Percentiles rank a stretch among this genome's conserved stretches.
phyloP scores from a whole-genome alignment of 495 filamentous ascomycete species.

The Neurospora tetrasperma region DNA sequence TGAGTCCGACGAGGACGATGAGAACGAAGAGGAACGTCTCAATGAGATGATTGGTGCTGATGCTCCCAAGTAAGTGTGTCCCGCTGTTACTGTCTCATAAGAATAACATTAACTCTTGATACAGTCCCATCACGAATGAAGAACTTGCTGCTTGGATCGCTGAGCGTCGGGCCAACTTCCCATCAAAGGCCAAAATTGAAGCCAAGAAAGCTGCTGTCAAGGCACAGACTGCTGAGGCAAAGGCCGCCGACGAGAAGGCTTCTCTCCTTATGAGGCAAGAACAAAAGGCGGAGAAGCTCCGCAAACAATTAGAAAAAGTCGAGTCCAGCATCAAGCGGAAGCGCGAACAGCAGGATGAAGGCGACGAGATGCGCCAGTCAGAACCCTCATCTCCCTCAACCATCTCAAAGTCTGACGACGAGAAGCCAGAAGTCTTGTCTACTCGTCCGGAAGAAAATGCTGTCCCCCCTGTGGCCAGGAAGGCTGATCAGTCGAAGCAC shows the following conservation, averaged over 20 bases:
- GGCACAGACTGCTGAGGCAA: slow-evolving; percentile 17
- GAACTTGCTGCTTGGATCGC: not conserved
- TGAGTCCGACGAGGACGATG: slow-evolving; percentile 61
- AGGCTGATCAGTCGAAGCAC: slow-evolving; percentile 43
- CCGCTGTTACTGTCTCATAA: slow-evolving; percentile 15
- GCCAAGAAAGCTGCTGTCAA: slow-evolving; percentile 2
- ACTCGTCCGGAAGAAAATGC: slow-evolving; percentile 26
- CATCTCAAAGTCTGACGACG: slow-evolving; percentile 31
- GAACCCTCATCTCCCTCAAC: slow-evolving; percentile 30
- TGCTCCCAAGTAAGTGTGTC: slow-evolving; percentile 36
- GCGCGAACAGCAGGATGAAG: slow-evolving; percentile 45
- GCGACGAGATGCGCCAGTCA: slow-evolving; percentile 41
- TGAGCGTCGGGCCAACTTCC: not conserved
- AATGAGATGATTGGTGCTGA: slow-evolving; percentile 49
- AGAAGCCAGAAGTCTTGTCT: slow-evolving; percentile 39
- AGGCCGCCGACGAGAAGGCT: slow-evolving; percentile 11
- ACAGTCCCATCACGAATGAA: not conserved
- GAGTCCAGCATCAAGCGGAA: slow-evolving; percentile 48
- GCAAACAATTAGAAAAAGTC: slow-evolving; percentile 39
- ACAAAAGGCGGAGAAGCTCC: slow-evolving; percentile 39
- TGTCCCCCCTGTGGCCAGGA: slow-evolving; percentile 32
- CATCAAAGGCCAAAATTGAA: not conserved
- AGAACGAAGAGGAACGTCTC: slow-evolving; percentile 59
- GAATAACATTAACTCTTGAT: not conserved
- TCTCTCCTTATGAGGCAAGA: slow-evolving; percentile 30